Conservation (phyloP, 2,329 filamentous ascomycete species). For the Aspergillus puulaauensis region DNA sequence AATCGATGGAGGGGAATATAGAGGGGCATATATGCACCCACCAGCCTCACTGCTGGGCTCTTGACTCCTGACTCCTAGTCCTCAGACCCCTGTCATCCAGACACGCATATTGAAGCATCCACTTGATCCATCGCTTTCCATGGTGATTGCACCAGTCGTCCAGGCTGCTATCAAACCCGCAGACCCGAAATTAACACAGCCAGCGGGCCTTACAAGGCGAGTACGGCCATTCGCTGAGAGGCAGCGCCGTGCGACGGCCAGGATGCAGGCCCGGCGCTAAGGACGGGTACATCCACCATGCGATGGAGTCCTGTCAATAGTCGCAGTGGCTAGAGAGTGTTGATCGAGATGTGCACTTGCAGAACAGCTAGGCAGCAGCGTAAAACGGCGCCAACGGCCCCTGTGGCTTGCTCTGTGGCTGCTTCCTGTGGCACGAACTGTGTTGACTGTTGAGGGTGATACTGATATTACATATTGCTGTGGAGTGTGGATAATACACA, state of each 20-base stretch:
- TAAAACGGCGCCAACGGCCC: neutral
- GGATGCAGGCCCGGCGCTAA: constrained; percentile 9
- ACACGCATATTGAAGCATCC: neutral
- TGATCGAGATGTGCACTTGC: constrained; percentile 15
- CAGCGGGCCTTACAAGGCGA: neutral
- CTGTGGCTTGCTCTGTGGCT: too few relatives aligned
- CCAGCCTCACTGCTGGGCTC: neutral
- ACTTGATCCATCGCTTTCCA: neutral
- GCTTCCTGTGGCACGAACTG: too few relatives aligned
- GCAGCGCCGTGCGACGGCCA: neutral
- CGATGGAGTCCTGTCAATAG: constrained; percentile 16
- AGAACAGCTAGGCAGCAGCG: constrained; percentile 21
- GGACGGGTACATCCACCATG: constrained; percentile 14
- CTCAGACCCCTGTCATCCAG: neutral
- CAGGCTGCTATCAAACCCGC: neutral
- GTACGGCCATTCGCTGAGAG: neutral
- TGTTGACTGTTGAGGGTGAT: too few relatives aligned
- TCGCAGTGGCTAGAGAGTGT: constrained; percentile 7
- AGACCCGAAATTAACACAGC: neutral
- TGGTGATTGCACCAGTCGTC: neutral
- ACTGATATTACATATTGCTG: too few relatives aligned
- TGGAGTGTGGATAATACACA: too few relatives aligned
- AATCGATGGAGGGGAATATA: neutral
- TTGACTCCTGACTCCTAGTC: neutral
- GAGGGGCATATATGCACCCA: neutral